A percentile compares a stretch with the other conserved stretches of the same genome.
These are phyloP conservation scores for Pseudogymnoascus sp. DNA, from an alignment of 2,329 filamentous ascomycete genomes.

Conservation along the genomic window DNA sequence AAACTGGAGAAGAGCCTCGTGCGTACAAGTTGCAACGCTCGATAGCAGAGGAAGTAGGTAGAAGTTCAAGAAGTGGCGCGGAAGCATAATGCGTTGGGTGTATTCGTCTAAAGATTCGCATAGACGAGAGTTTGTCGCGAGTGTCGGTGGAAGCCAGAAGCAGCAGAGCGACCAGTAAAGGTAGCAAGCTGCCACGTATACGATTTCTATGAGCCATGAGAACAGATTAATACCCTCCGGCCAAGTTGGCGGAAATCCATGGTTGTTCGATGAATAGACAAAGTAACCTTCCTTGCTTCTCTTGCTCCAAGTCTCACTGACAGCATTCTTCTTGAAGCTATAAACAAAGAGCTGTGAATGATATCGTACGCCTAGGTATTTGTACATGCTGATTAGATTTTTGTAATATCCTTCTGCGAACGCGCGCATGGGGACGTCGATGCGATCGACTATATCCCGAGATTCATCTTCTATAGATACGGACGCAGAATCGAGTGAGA, in stretches of 20 bases:
- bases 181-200: constrained; percentile 42
- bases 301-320: constrained; percentile 13
- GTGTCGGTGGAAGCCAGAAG: constrained; percentile 37
- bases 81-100: constrained; percentile 42
- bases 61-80: constrained; percentile 38
- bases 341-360: constrained; percentile 46
- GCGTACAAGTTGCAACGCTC: constrained; percentile 48
- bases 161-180: constrained; percentile 48
- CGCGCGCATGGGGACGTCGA: constrained; percentile 46
- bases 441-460: constrained; percentile 26
- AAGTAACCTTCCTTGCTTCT: constrained; percentile 35
- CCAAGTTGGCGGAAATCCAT: constrained; percentile 40
- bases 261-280: constrained; percentile 47
- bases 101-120: constrained; percentile 44
- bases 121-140: constrained; percentile 12
- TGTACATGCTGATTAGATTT: constrained; percentile 50
- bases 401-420: constrained; percentile 47
- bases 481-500: constrained; percentile 41
- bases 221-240: constrained; percentile 31
- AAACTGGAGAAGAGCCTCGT: constrained; percentile 42
- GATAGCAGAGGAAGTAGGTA: constrained; percentile 51
- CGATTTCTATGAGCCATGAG: constrained; percentile 37
- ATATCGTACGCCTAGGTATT: constrained; percentile 44
- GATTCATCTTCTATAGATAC: constrained; percentile 28
- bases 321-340: constrained; percentile 34